These are phyloP conservation scores for Passalora sequoiae DNA, from an alignment of 2,329 filamentous ascomycete genomes.

Conservation along the genomic window DNA sequence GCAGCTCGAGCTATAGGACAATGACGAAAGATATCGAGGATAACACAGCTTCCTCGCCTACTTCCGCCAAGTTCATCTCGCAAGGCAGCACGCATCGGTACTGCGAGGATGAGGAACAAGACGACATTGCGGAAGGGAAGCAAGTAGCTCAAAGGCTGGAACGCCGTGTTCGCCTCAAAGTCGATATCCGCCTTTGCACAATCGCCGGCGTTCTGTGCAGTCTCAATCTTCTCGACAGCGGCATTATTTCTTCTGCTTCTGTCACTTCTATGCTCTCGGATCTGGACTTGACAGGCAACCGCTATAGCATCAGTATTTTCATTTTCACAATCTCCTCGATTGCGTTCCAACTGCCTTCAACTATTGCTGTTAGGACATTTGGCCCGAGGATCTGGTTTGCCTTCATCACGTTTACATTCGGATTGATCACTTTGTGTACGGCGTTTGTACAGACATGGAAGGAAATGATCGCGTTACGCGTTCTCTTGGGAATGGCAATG, in stretches of 20 bases:
- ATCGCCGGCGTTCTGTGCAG: slow-evolving; percentile 67
- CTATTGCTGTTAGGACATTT: slow-evolving; percentile 59
- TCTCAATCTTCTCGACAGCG: slow-evolving; percentile 64
- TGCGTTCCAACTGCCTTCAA: slow-evolving; percentile 63
- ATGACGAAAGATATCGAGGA: neutral
- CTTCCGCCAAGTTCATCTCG: too few relatives aligned
- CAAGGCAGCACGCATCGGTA: neutral
- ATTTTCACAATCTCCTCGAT: slow-evolving; percentile 67
- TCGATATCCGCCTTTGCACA: slow-evolving; percentile 63
- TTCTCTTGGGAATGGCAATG: slow-evolving; percentile 62
- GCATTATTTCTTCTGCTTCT: slow-evolving; percentile 63
- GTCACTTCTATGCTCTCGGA: slow-evolving; percentile 64
- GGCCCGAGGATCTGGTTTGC: slow-evolving; percentile 61
- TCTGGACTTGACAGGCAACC: slow-evolving; percentile 58
- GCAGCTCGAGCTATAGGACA: neutral
- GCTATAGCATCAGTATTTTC: slow-evolving; percentile 66
- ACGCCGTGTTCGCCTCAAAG: slow-evolving; percentile 53
- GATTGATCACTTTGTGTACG: slow-evolving; percentile 62
- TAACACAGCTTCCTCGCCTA: neutral
- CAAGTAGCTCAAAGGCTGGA: slow-evolving; percentile 24
- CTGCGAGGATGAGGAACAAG: neutral
- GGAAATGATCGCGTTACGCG: slow-evolving; percentile 63
- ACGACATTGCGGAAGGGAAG: neutral
- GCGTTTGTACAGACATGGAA: slow-evolving; percentile 63
- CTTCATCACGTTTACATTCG: slow-evolving; percentile 56